These are phyloP conservation scores for Trichophyton verrucosum DNA, from an alignment of 2,329 filamentous ascomycete species.

Conservation along the genomic window DNA sequence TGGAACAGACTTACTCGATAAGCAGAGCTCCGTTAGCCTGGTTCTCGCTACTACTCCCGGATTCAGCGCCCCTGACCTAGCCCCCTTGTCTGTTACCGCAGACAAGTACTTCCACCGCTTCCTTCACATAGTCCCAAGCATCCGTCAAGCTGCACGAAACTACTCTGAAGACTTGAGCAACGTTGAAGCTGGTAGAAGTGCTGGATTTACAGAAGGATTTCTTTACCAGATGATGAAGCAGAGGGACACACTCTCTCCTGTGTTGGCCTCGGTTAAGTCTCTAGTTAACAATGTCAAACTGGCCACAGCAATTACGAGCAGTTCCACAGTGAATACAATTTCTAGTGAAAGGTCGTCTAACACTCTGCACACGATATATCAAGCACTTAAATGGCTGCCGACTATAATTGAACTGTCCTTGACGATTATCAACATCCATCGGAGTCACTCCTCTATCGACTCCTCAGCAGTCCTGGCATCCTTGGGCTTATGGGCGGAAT, in stretches of 20 bases:
- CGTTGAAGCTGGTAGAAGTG: conserved; percentile 64
- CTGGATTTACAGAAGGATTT: conserved; percentile 77
- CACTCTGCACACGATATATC: conserved; percentile 18
- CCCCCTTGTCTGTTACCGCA: conserved; percentile 30
- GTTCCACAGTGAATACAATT: conserved; percentile 17
- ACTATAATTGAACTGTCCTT: conserved; percentile 53
- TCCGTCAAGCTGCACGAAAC: conserved; percentile 54
- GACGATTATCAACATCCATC: conserved; percentile 54
- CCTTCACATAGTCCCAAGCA: conserved; percentile 57
- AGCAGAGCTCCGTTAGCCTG: conserved; percentile 57
- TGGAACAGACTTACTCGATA: conserved; percentile 56
- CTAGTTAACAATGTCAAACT: conserved; percentile 22
- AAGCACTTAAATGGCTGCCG: conserved; percentile 47
- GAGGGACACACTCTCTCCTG: conserved; percentile 25
- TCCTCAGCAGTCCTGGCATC: conserved; percentile 35
- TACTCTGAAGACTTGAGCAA: conserved; percentile 77
- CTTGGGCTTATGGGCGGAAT: conserved; percentile 41
- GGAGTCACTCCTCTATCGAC: conserved; percentile 47
- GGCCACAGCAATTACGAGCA: conserved; percentile 24
- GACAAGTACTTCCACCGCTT: conserved; percentile 70
- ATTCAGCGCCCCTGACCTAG: conserved; percentile 20
- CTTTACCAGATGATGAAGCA: conserved; percentile 42
- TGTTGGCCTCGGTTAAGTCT: conserved; percentile 20
- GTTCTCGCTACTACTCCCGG: conserved; percentile 51
- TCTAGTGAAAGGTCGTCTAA: conserved; percentile 11